phyloP scores from a whole-genome alignment of 495 filamentous ascomycete genomes.

The Neurospora sp. region DNA sequence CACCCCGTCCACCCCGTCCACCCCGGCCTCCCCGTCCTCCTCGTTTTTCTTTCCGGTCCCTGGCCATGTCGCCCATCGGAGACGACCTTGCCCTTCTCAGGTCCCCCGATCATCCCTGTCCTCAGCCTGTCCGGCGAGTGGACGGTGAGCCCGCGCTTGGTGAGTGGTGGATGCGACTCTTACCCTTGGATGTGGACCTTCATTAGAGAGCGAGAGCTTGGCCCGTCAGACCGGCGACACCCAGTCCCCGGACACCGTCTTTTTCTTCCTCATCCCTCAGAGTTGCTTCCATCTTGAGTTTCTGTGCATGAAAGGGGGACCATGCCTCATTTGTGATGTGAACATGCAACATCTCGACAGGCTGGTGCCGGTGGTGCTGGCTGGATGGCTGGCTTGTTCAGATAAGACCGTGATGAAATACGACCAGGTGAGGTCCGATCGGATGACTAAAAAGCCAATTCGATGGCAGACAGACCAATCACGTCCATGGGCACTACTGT shows the following conservation, averaged over 20 bases:
- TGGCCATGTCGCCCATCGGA: not conserved
- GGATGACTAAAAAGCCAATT: not conserved
- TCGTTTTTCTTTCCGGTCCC: not conserved
- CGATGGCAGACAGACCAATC: not conserved
- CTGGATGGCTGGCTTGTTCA: not conserved
- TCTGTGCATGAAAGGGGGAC: not conserved
- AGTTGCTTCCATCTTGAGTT: not conserved
- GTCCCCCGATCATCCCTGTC: not conserved
- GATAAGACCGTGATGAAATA: not conserved
- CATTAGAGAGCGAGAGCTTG: constrained; percentile 12
- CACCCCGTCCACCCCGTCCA: not conserved
- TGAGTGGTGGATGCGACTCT: constrained; percentile 12
- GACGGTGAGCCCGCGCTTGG: constrained; percentile 12
- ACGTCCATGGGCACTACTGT: not conserved
- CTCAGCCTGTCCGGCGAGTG: not conserved
- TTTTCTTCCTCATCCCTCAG: not conserved
- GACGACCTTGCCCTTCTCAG: not conserved
- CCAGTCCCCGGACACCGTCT: not conserved
- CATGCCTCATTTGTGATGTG: not conserved
- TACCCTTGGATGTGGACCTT: constrained; percentile 17
- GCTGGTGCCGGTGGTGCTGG: not conserved
- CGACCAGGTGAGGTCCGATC: not conserved
- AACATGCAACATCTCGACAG: not conserved
- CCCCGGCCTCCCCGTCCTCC: not conserved
- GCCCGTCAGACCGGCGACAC: not conserved